Percentiles rank a stretch among this genome's conserved stretches.
phyloP scores from a whole-genome alignment of 2,329 filamentous ascomycete genomes.

The Cladosporium phlei region DNA sequence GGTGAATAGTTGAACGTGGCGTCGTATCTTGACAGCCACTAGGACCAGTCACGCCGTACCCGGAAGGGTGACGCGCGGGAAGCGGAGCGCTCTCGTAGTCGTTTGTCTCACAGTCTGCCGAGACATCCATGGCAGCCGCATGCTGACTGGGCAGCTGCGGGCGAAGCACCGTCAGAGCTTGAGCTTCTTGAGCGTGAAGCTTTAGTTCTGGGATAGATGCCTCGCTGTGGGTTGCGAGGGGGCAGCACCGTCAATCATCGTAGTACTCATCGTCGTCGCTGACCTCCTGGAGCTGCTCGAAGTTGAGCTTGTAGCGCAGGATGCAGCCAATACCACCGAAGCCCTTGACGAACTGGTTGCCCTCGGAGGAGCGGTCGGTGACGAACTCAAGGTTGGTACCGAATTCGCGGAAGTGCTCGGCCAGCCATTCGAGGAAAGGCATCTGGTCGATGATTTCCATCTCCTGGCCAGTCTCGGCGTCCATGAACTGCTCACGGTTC shows the following conservation, averaged over 20 bases:
- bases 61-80: constrained; percentile 6
- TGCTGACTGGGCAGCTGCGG: constrained; percentile 17
- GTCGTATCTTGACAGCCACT: constrained; percentile 4
- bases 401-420: constrained; percentile 97
- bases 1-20: constrained; percentile 1
- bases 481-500: constrained; percentile 80
- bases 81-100: background rate
- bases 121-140: constrained; percentile 26
- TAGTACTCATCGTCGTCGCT: constrained; percentile 81
- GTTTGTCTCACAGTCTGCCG: constrained; percentile 22
- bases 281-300: constrained; percentile 92
- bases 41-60: constrained; percentile 14
- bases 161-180: constrained; percentile 53
- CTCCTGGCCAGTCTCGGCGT: constrained; percentile 91
- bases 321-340: constrained; percentile 98
- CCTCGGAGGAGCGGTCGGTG: constrained; percentile 93
- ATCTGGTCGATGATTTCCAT: constrained; percentile 89
- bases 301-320: constrained; percentile 99
- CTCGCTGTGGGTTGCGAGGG: constrained; percentile 60
- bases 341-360: constrained; percentile 99
- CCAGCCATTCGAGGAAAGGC: constrained; percentile 98
- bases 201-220: constrained; percentile 64
- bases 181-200: constrained; percentile 33
- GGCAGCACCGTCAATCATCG: constrained; percentile 76
- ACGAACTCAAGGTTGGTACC: constrained; percentile 95